phyloP scores from a whole-genome alignment of 306 rosid species.

The Trifolium subterraneum region DNA sequence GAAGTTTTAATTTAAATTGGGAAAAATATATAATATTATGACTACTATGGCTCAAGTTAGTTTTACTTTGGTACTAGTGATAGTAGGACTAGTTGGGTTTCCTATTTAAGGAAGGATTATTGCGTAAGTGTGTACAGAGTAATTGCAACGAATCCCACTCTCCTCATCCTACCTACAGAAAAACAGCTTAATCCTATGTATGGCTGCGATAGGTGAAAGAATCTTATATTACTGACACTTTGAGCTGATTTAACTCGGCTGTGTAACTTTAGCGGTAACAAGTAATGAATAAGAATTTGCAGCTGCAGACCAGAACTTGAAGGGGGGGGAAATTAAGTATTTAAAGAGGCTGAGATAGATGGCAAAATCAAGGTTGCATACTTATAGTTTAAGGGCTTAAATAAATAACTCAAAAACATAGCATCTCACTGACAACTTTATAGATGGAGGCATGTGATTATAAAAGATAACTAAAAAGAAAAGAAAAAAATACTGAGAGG shows the following conservation, averaged over 20 bases:
- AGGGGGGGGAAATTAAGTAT: neutral
- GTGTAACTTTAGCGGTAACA: neutral
- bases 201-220: neutral
- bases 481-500: neutral
- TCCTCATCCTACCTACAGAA: neutral
- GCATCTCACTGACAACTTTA: neutral
- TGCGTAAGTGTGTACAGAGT: neutral
- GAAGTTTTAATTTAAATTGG: neutral
- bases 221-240: neutral
- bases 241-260: neutral
- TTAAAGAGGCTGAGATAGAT: neutral
- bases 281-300: neutral
- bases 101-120: slow-evolving; percentile 19
- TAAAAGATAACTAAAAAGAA: neutral
- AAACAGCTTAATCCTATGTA: neutral
- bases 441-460: neutral
- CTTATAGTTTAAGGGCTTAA: neutral
- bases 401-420: neutral
- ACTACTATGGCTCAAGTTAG: slow-evolving; percentile 7
- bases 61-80: neutral
- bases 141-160: neutral
- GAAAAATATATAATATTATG: neutral
- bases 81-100: slow-evolving; percentile 25
- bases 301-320: neutral
- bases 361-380: neutral